Percentiles rank a stretch among this genome's conserved stretches.
These are phyloP conservation scores for Nemania serpens DNA, from an alignment of 2,329 filamentous ascomycete genomes.

Conservation along the genomic window DNA sequence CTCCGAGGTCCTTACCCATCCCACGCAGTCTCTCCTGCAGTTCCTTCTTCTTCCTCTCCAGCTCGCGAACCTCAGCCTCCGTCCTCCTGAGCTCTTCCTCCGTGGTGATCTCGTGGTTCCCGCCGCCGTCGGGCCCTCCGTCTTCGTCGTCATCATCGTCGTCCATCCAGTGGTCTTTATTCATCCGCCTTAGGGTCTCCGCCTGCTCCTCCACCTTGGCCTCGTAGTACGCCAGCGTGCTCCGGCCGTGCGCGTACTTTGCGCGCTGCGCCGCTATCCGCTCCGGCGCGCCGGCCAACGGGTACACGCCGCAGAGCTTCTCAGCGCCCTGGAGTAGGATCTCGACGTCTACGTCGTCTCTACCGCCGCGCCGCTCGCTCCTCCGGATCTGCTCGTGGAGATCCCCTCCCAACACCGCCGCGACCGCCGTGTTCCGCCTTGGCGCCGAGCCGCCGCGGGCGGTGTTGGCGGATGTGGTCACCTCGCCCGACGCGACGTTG, in stretches of 20 bases:
- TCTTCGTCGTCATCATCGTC: slow-evolving; percentile 56
- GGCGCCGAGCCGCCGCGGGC: slow-evolving; percentile 54
- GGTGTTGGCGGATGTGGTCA: slow-evolving; percentile 59
- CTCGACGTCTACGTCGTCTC: slow-evolving; percentile 83
- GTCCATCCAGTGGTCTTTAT: slow-evolving; percentile 62
- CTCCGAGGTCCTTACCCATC: slow-evolving; percentile 62
- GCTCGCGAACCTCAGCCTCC: slow-evolving; percentile 66
- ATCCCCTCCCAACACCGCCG: slow-evolving; percentile 84
- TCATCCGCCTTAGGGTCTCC: slow-evolving; percentile 73
- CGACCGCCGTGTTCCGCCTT: slow-evolving; percentile 80
- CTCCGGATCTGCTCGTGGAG: slow-evolving; percentile 78
- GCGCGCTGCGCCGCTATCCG: slow-evolving; percentile 73
- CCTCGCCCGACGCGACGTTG: slow-evolving; percentile 66
- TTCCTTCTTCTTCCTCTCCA: slow-evolving; percentile 62
- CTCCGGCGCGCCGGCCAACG: slow-evolving; percentile 77
- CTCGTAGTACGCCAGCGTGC: slow-evolving; percentile 82
- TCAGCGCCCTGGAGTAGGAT: slow-evolving; percentile 84
- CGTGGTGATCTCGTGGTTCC: slow-evolving; percentile 56
- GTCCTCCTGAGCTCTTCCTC: slow-evolving; percentile 71
- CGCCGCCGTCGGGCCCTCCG: slow-evolving; percentile 47
- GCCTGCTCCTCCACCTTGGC: slow-evolving; percentile 76
- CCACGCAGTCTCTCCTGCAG: slow-evolving; percentile 56
- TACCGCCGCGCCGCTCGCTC: slow-evolving; percentile 56
- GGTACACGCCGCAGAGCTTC: slow-evolving; percentile 87
- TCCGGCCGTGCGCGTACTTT: slow-evolving; percentile 71